Conservation (phyloP, 495 filamentous ascomycete genomes). For the Ramalina intermedia region DNA sequence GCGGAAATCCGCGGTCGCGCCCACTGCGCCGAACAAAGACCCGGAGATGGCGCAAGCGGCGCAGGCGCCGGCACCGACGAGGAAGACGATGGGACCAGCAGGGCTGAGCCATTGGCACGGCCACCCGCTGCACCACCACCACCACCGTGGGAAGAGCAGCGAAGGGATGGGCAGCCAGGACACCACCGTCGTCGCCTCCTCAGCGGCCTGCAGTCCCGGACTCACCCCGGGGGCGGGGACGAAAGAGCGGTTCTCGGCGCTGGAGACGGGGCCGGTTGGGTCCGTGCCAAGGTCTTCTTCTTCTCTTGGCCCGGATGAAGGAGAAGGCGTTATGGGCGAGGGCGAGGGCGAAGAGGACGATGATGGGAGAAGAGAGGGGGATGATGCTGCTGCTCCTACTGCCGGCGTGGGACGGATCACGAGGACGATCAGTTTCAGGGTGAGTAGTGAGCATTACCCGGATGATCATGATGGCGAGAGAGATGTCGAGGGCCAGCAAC, state of each 20-base stretch:
- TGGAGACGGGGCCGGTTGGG: neutral
- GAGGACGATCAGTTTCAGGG: neutral
- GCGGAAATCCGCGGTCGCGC: too few species aligned
- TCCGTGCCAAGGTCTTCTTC: neutral
- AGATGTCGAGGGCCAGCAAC: too few species aligned
- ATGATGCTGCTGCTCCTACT: neutral
- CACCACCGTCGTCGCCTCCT: neutral
- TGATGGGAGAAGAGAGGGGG: neutral
- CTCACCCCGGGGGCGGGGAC: neutral
- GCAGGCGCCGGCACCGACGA: too few species aligned
- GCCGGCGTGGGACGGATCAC: neutral
- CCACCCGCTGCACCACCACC: too few species aligned
- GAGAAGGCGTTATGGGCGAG: neutral
- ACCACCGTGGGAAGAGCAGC: too few species aligned
- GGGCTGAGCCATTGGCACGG: too few species aligned
- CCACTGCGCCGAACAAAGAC: too few species aligned
- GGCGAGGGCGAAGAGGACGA: too few species aligned
- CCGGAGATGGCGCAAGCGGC: too few species aligned
- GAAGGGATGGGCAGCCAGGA: neutral
- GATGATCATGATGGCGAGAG: too few species aligned
- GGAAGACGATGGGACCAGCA: too few species aligned
- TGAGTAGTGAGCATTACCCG: too few species aligned
- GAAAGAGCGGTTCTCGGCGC: neutral
- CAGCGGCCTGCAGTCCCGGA: neutral
- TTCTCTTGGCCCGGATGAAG: neutral